These are phyloP conservation scores for Paecilomyces formosus DNA, from an alignment of 2,329 filamentous ascomycete species.

Conservation along the genomic window DNA sequence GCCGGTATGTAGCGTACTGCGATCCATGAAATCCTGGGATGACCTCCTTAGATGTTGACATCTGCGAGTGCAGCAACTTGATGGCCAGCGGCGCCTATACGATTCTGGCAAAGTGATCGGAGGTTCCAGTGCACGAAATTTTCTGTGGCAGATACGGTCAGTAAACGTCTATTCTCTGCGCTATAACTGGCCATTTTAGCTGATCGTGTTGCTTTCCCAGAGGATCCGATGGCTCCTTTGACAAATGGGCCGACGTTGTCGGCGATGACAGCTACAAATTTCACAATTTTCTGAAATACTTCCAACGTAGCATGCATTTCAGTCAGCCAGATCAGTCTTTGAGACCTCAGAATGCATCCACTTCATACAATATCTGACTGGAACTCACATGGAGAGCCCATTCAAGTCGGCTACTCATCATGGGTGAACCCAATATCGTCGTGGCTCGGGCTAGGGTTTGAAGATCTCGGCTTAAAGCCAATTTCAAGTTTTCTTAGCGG, in stretches of 20 bases:
- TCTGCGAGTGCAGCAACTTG: not conserved
- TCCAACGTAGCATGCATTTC: slow-evolving; percentile 41
- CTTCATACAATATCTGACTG: slow-evolving; percentile 3
- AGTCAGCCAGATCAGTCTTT: not conserved
- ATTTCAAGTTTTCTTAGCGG: slow-evolving; percentile 35
- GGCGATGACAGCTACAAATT: not conserved
- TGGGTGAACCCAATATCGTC: slow-evolving; percentile 31
- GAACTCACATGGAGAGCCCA: slow-evolving; percentile 47
- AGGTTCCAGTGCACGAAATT: not conserved
- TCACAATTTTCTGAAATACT: slow-evolving; percentile 16
- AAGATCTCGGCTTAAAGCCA: slow-evolving; percentile 34
- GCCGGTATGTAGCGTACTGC: not conserved
- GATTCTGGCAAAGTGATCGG: not conserved
- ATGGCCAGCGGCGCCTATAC: not conserved
- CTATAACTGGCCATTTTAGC: not conserved
- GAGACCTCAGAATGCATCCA: not conserved
- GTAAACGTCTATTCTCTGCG: not conserved
- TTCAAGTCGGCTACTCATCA: slow-evolving; percentile 38
- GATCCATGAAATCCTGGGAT: not conserved
- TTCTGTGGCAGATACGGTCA: not conserved
- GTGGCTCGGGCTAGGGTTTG: slow-evolving; percentile 30
- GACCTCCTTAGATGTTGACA: not conserved
- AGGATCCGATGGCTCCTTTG: not conserved
- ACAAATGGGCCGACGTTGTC: slow-evolving; percentile 1
- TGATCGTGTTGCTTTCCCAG: not conserved